Evolutionary conservation across 2,329 filamentous ascomycete species (phyloP).

Genomic region (Dothistroma pini): DNA sequence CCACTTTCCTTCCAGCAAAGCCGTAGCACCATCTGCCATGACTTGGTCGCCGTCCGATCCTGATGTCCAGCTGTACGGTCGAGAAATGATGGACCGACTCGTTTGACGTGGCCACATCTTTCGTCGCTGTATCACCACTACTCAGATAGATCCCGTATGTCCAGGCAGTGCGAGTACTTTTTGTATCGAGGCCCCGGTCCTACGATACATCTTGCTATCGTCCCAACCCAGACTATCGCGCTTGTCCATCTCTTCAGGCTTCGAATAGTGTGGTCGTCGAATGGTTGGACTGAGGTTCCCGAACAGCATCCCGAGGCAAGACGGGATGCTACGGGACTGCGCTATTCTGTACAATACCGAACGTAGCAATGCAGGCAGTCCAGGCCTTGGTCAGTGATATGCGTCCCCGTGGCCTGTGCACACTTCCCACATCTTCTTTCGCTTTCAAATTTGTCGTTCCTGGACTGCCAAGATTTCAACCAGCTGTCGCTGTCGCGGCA

Average conservation of each 20-base stretch:
- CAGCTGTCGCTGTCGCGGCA: not conserved
- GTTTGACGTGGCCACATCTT: not conserved
- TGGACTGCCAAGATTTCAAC: not conserved
- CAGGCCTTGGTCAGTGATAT: too few relatives aligned
- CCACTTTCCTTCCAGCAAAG: not conserved
- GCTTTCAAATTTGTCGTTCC: too few relatives aligned
- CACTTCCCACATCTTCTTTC: too few relatives aligned
- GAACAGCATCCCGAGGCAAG: not conserved
- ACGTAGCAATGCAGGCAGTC: too few relatives aligned
- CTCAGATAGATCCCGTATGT: not conserved
- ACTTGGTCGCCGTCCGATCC: not conserved
- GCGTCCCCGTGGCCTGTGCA: too few relatives aligned
- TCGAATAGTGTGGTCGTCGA: not conserved
- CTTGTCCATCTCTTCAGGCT: not conserved
- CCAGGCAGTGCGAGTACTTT: not conserved
- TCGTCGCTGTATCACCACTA: not conserved
- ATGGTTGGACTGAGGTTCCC: not conserved
- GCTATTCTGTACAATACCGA: not conserved
- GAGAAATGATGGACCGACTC: not conserved
- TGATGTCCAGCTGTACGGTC: too few relatives aligned
- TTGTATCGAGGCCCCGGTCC: not conserved
- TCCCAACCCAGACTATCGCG: not conserved
- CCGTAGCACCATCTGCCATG: not conserved
- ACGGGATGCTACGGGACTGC: not conserved
- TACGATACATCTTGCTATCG: not conserved